A percentile compares a stretch with the other conserved stretches of the same genome.
Evolutionary conservation across 805 yeast species (phyloP).

Genomic region (Kodamaea kaohsiungensis): DNA sequence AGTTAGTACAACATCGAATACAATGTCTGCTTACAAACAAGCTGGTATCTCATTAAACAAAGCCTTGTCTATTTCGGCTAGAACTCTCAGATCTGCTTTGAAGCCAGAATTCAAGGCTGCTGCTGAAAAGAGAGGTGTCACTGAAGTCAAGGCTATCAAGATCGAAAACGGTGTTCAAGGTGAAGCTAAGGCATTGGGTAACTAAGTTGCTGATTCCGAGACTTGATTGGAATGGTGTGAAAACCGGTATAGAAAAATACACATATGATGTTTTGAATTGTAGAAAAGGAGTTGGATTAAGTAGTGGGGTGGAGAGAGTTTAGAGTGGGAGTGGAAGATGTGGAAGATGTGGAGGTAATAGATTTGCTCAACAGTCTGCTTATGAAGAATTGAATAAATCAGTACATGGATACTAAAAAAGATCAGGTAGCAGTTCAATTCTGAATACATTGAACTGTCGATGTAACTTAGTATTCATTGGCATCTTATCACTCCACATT

Average conservation of each 20-base stretch:
- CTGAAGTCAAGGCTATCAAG: constrained; percentile 74
- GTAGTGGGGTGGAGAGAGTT: background rate
- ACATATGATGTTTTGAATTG: background rate
- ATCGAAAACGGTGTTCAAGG: constrained; percentile 66
- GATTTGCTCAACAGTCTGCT: background rate
- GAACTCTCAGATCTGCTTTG: constrained; percentile 81
- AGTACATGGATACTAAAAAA: too few species aligned
- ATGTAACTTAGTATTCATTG: too few species aligned
- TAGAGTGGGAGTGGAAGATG: background rate
- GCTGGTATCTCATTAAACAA: constrained; percentile 68
- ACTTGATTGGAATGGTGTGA: background rate
- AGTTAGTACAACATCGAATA: constrained; percentile 6
- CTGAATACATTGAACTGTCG: too few species aligned
- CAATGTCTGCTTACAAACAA: constrained; percentile 50
- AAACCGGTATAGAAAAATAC: constrained; percentile 7
- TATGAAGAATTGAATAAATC: too few species aligned
- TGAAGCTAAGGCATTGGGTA: constrained; percentile 40
- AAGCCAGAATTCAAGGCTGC: constrained; percentile 81
- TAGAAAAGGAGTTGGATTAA: background rate
- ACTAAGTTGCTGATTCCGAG: constrained; percentile 14
- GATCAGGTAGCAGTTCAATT: too few species aligned
- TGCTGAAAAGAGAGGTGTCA: constrained; percentile 67
- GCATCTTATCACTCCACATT: too few species aligned
- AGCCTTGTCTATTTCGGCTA: constrained; percentile 88
- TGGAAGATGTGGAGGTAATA: background rate